phyloP scores from a whole-genome alignment of 441 rosid species.

The Eutrema salsugineum region DNA sequence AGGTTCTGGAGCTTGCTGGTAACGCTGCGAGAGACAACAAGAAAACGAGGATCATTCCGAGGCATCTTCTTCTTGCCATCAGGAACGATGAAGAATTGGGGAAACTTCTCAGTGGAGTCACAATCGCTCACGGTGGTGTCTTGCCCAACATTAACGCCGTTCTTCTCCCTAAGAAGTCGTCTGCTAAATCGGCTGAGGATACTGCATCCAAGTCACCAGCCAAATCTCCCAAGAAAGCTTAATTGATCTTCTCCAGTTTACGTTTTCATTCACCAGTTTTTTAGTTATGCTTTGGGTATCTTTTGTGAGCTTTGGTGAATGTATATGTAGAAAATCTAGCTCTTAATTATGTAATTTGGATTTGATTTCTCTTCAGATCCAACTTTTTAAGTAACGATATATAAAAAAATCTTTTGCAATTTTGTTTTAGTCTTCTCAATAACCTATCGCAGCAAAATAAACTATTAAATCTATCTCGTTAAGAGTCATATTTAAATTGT shows the following conservation, averaged over 20 bases:
- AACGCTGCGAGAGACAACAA: conserved; percentile 69
- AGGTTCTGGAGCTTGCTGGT: conserved; percentile 66
- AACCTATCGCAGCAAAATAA: background rate
- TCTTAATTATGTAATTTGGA: background rate
- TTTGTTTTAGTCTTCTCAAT: background rate
- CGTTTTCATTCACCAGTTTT: background rate
- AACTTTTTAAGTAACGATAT: background rate
- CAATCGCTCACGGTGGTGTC: conserved; percentile 58
- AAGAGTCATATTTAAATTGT: background rate
- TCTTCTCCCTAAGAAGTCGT: conserved; percentile 49
- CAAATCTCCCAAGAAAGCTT: conserved; percentile 49
- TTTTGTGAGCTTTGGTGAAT: background rate
- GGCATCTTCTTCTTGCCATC: conserved; percentile 53
- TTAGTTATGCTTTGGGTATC: background rate
- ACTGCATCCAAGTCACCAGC: conserved; percentile 26
- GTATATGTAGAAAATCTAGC: background rate
- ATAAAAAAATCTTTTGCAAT: background rate
- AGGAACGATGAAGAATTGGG: conserved; percentile 65
- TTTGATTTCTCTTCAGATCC: background rate
- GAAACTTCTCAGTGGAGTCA: conserved; percentile 50
- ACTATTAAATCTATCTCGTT: background rate
- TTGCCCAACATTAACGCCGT: conserved; percentile 50
- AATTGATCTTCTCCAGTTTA: background rate
- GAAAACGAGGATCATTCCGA: conserved; percentile 55
- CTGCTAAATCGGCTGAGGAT: conserved; percentile 35